phyloP scores from a whole-genome alignment of 1,284 basidiomycete species.

The Heliocybe sulcata region DNA sequence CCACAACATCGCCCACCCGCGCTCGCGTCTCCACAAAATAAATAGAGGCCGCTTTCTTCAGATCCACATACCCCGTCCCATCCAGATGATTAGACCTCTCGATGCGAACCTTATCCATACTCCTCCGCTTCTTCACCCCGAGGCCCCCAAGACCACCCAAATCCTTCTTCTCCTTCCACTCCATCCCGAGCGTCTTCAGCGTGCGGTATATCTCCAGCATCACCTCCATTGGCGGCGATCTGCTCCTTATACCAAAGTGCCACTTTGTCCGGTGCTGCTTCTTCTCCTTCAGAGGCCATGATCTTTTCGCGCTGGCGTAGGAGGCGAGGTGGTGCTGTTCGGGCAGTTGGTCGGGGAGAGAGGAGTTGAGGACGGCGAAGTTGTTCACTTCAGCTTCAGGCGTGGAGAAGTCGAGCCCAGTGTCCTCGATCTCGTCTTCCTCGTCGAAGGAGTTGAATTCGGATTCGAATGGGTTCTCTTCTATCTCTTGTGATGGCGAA shows the following conservation, averaged over 20 bases:
- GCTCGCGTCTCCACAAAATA: conserved; percentile 96
- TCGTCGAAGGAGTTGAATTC: conserved; percentile 52
- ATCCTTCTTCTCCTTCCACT: conserved; percentile 85
- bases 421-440: conserved; percentile 59
- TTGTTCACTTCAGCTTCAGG: conserved; percentile 49
- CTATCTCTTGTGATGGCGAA: conserved; percentile 48
- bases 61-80: conserved; percentile 53
- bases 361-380: conserved; percentile 83
- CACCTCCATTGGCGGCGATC: conserved; percentile 97
- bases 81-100: conserved; percentile 61
- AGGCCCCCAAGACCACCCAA: conserved; percentile 53
- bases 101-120: conserved; percentile 25
- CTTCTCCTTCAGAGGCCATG: conserved; percentile 48
- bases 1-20: conserved; percentile 85
- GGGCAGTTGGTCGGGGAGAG: conserved; percentile 55
- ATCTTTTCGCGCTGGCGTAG: conserved; percentile 54
- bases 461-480: conserved; percentile 71
- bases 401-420: conserved; percentile 54
- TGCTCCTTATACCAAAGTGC: conserved; percentile 97
- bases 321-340: conserved; percentile 52
- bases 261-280: conserved; percentile 76
- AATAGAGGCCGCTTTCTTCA: conserved; percentile 64
- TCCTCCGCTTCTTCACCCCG: conserved; percentile 6
- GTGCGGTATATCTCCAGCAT: conserved; percentile 99
- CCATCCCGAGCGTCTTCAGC: conserved; percentile 90